Evolutionary conservation across 345 rosid genomes (phyloP).

Genomic region (Carallia brachiata): DNA sequence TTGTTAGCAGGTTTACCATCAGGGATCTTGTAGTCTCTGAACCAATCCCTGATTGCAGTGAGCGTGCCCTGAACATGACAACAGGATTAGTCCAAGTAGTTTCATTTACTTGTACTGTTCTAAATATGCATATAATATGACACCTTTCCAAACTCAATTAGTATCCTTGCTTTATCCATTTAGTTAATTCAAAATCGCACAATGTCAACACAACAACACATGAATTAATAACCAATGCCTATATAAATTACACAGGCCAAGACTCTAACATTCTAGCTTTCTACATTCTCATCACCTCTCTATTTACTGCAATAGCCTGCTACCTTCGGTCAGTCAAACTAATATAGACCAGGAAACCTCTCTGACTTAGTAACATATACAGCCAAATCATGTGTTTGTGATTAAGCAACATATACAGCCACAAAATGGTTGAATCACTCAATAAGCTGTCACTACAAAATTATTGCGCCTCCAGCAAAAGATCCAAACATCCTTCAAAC

Average conservation of each 20-base stretch:
- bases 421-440: too few relatives aligned
- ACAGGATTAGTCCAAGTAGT: background rate
- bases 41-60: slow-evolving; percentile 88
- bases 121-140: background rate
- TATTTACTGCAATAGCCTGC: background rate
- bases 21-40: slow-evolving; percentile 93
- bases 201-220: background rate
- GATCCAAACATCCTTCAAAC: too few relatives aligned
- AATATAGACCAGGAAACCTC: too few relatives aligned
- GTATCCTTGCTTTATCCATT: background rate
- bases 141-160: background rate
- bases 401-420: too few relatives aligned
- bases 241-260: background rate
- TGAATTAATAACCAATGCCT: background rate
- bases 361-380: too few relatives aligned
- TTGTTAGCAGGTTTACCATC: slow-evolving; percentile 98
- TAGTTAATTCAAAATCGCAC: background rate
- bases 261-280: background rate
- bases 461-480: too few relatives aligned
- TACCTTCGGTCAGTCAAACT: too few relatives aligned
- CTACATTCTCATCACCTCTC: background rate
- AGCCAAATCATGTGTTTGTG: too few relatives aligned
- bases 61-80: slow-evolving; percentile 69
- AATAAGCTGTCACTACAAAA: too few relatives aligned
- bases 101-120: background rate